Conservation (phyloP, 352 stramenopile species). For the Pythium phragmiticola region DNA sequence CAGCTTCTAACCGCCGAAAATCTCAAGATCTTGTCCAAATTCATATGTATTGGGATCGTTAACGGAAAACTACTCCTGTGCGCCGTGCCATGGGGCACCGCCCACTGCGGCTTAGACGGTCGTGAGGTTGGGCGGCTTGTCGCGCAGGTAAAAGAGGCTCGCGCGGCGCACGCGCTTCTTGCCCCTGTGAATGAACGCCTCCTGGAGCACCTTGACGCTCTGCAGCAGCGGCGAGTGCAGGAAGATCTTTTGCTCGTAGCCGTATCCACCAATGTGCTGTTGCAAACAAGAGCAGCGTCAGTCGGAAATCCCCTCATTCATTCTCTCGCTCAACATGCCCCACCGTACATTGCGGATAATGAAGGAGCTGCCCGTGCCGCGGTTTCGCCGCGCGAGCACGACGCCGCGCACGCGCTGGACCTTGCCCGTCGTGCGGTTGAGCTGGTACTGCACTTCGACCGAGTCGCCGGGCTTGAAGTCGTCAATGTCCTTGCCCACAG, state of each 20-base stretch:
- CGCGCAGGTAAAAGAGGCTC: constrained; percentile 89
- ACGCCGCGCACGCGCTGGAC: constrained; percentile 81
- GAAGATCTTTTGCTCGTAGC: constrained; percentile 89
- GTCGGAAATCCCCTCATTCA: neutral
- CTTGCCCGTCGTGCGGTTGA: constrained; percentile 69
- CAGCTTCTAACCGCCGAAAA: too few relatives aligned
- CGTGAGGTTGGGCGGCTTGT: constrained; percentile 81
- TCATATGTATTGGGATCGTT: neutral
- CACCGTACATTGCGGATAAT: constrained; percentile 82
- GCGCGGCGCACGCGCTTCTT: constrained; percentile 89
- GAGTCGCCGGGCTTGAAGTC: constrained; percentile 75
- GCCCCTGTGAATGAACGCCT: constrained; percentile 90
- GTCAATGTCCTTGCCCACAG: constrained; percentile 63
- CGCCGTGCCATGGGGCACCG: too few relatives aligned
- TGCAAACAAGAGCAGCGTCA: neutral
- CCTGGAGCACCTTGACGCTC: constrained; percentile 84
- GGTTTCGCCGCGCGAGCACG: constrained; percentile 78
- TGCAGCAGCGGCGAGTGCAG: constrained; percentile 86
- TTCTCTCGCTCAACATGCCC: neutral
- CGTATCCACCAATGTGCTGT: constrained; percentile 82
- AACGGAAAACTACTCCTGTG: neutral
- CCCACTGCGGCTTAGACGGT: constrained; percentile 51
- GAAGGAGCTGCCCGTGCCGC: constrained; percentile 79
- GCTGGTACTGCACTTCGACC: constrained; percentile 80
- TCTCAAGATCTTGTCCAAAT: neutral